Base-by-base conservation (phyloP, 2,329 filamentous ascomycete genomes). In the Zasmidium citrigriseum region DNA sequence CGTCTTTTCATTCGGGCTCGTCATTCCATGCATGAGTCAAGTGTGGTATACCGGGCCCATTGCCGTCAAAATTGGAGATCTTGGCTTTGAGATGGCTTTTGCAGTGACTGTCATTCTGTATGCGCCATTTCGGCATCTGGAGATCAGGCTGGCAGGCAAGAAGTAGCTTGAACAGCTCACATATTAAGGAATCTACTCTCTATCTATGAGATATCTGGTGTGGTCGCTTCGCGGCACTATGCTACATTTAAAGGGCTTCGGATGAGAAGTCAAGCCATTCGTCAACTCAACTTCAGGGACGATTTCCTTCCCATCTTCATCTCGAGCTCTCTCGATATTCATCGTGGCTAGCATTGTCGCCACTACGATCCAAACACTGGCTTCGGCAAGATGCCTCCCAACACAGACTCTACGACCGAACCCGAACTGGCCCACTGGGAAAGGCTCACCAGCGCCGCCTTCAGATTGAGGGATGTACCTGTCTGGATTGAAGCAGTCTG, bases 1-100 rank as follows among this genome's bases (percentile, higher is more conserved):
- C 18, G 55, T 57, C 16, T 58, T 63, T 18, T 68, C 65, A 5
- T 62, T 68, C 50, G 65, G 55, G 4, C 46, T 68, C 2, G 64
- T 68, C 3, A 58, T 70, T 18, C 61, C 67, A n/a, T 64, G 55
- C 16, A 69, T 70, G 67, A 58, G 58, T 21, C 67, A 70, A 51
- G 60, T 66, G 3, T 70, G 65, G 65, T 70, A 68, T 21, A 68
- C 63, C 5, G 68, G 68, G 16, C 67, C 68, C 4, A 64, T 70
- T 16, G 68, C 66, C 10, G 54, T 51, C 70, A 80, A 66, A 34
- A 86, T 85, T 11, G 86, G 86, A 0, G 86, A 89, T 62, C 83
- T 89, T 68, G 86, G 86, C 0, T 87, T 89, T 57, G 86, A 89
- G 75, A 73, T 86, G 69, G 85, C 85, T 0, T 82, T 88, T 66